Percentiles rank a stretch among this genome's conserved stretches.
Conservation (phyloP, 345 rosid genomes). For the Orychophragmus violaceus region DNA sequence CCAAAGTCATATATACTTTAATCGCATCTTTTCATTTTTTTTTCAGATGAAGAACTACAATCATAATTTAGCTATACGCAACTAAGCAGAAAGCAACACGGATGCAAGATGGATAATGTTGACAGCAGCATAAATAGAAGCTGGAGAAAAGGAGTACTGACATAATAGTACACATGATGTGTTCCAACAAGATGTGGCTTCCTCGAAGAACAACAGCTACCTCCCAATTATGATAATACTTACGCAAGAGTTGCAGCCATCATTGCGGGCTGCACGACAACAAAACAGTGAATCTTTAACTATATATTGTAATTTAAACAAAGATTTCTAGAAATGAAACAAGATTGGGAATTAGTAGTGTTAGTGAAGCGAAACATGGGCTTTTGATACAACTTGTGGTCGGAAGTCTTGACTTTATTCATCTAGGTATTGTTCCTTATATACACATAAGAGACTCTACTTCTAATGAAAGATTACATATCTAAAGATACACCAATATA, state of each 20-base stretch:
- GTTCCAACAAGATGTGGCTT: conserved; percentile 72
- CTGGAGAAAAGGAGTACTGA: no score
- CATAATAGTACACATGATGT: conserved; percentile 77
- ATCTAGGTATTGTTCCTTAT: no score
- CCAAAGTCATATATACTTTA: not conserved
- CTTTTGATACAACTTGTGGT: no score
- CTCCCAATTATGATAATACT: conserved; percentile 54
- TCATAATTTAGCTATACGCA: no score
- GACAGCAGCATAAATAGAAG: no score
- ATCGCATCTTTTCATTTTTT: no score
- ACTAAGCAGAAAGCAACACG: no score
- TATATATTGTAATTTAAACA: not conserved
- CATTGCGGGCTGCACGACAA: not conserved
- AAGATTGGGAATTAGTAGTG: conserved; percentile 1
- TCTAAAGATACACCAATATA: no score
- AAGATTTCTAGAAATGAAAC: not conserved
- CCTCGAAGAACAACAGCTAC: conserved; percentile 80
- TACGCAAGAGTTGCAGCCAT: not conserved
- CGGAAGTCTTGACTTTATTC: no score
- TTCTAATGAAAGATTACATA: no score
- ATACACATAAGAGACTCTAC: no score
- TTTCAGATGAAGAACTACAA: no score
- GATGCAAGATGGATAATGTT: not conserved
- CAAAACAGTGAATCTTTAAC: not conserved
- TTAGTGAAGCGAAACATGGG: not conserved